Percentiles rank a stretch among this genome's conserved stretches.
Evolutionary conservation across 768 basidiomycete species (phyloP).

Genomic region (Rhizopogon salebrosus): DNA sequence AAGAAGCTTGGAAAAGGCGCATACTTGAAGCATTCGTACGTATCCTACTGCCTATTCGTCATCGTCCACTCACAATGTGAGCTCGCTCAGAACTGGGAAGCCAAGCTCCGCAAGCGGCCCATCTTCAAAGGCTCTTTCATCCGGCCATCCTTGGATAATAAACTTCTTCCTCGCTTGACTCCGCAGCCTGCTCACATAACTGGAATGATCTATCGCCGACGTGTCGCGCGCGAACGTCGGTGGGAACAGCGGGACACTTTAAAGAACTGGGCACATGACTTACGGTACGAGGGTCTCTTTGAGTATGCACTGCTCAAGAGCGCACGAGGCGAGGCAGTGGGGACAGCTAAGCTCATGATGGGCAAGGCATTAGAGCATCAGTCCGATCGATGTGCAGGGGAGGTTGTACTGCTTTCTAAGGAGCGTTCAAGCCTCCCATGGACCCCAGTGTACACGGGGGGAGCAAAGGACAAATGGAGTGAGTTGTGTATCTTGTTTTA

Average conservation of each 20-base stretch:
- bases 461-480: neutral
- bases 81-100: slow-evolving; percentile 46
- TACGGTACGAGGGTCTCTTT: slow-evolving; percentile 33
- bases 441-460: neutral
- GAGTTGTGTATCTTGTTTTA: neutral
- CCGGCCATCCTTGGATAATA: slow-evolving; percentile 58
- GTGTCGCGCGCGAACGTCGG: slow-evolving; percentile 40
- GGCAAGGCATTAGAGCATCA: neutral
- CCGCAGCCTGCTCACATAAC: slow-evolving; percentile 74
- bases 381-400: neutral
- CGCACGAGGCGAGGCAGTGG: neutral
- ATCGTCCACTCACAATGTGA: neutral
- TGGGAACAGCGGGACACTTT: slow-evolving; percentile 30
- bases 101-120: slow-evolving; percentile 50
- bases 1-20: slow-evolving; percentile 41
- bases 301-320: slow-evolving; percentile 23
- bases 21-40: slow-evolving; percentile 50
- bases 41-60: neutral
- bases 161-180: slow-evolving; percentile 71
- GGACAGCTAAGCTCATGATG: neutral
- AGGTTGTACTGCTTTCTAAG: neutral
- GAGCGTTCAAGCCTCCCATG: neutral
- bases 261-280: slow-evolving; percentile 27
- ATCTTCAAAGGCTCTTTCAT: slow-evolving; percentile 69
- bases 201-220: slow-evolving; percentile 58